Evolutionary conservation across 345 rosid genomes (phyloP).

Genomic region (Eucalyptus polybractea): DNA sequence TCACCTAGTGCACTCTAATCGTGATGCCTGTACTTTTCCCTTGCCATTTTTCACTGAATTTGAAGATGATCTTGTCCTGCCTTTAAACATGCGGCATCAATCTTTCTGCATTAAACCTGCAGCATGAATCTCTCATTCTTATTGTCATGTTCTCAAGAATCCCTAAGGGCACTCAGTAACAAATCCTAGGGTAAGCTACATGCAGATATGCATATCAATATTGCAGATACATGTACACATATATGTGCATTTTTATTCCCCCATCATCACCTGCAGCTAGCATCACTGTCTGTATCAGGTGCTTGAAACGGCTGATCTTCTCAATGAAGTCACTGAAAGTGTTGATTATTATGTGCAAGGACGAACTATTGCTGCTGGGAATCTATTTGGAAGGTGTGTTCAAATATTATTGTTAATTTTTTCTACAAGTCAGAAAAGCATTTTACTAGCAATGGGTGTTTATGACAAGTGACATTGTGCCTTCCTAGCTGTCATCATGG

Average conservation of each 20-base stretch:
- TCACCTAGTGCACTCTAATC: not conserved
- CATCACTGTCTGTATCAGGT: slow-evolving; percentile 25
- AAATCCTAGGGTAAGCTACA: not conserved
- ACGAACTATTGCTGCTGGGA: slow-evolving; percentile 90
- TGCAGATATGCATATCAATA: not conserved
- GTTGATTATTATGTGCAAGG: slow-evolving; percentile 99
- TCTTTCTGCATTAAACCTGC: not conserved
- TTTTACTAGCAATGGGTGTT: not conserved
- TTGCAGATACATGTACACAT: not conserved
- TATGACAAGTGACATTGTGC: not conserved
- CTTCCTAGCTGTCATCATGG: not conserved
- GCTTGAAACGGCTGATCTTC: slow-evolving; percentile 95
- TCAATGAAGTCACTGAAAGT: slow-evolving; percentile 96
- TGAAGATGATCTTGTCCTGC: not conserved
- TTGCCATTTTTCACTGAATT: not conserved
- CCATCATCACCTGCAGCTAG: not conserved
- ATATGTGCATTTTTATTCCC: not conserved
- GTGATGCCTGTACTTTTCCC: not conserved
- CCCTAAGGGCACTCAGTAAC: not conserved
- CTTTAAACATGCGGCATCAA: not conserved
- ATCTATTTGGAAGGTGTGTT: slow-evolving; percentile 84
- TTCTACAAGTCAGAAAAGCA: not conserved
- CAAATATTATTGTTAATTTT: not conserved
- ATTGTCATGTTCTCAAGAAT: not conserved
- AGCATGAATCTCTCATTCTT: not conserved